These are phyloP conservation scores for Candida ovalis DNA, from an alignment of 805 yeast species.

Conservation along the genomic window DNA sequence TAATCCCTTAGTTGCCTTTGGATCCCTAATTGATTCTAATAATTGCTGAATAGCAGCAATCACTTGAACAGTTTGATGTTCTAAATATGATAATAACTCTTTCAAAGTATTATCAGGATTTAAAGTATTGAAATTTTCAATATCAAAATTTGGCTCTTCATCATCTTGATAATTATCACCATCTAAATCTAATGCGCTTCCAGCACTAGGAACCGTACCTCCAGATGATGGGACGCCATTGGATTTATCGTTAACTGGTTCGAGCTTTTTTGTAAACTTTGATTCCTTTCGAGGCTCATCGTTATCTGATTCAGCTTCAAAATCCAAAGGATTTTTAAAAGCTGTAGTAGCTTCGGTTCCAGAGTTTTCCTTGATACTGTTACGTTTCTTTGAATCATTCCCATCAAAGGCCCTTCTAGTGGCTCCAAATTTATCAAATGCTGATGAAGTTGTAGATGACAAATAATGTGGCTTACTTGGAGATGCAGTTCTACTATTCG, in stretches of 20 bases:
- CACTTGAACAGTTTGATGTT: conserved; percentile 90
- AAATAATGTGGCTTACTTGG: conserved; percentile 12
- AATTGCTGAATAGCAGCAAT: conserved; percentile 85
- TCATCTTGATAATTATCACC: conserved; percentile 18
- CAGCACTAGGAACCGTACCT: conserved; percentile 20
- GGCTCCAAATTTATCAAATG: conserved; percentile 30
- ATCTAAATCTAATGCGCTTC: conserved; percentile 16
- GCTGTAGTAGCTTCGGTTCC: background rate
- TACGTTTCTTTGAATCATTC: background rate
- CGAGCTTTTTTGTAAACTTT: too few relatives aligned
- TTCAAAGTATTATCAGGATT: conserved; percentile 87
- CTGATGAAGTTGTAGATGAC: conserved; percentile 11
- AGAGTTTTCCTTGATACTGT: background rate
- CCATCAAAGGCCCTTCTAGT: conserved; percentile 18
- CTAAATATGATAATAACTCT: conserved; percentile 78
- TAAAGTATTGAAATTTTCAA: conserved; percentile 73
- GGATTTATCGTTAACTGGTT: background rate
- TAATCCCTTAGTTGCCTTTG: conserved; percentile 71
- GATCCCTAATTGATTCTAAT: conserved; percentile 70
- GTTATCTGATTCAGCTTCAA: background rate
- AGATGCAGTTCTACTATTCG: conserved; percentile 16
- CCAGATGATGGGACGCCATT: conserved; percentile 9
- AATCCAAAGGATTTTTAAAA: conserved; percentile 3
- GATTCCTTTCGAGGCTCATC: background rate
- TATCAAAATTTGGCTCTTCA: conserved; percentile 43